A percentile compares a stretch with the other conserved stretches of the same genome.
These are phyloP conservation scores for Sugiyamaella americana DNA, from an alignment of 805 yeast species.

Conservation along the genomic window DNA sequence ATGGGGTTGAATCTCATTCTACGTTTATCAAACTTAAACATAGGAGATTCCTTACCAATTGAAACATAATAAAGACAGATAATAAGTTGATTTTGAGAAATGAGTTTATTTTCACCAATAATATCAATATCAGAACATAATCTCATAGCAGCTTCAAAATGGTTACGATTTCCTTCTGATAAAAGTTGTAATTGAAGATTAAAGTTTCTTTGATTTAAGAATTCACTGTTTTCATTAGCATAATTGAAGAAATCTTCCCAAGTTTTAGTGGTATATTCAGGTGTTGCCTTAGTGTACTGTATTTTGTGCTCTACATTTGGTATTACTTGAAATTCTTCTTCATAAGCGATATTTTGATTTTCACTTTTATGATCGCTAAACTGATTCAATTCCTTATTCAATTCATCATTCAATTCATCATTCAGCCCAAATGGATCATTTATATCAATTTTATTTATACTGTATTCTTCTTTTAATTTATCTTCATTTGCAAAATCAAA, in stretches of 20 bases:
- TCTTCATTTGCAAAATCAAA: too few species aligned
- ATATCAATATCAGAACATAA: background rate
- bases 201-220: background rate
- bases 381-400: too few species aligned
- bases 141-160: background rate
- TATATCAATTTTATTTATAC: too few species aligned
- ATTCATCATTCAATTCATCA: too few species aligned
- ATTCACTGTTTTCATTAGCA: background rate
- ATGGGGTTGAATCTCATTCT: constrained; percentile 4
- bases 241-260: background rate
- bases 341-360: too few species aligned
- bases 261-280: background rate
- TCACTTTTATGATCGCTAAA: too few species aligned
- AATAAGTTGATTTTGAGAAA: background rate
- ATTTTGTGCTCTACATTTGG: too few species aligned
- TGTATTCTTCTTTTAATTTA: too few species aligned
- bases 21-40: constrained; percentile 7
- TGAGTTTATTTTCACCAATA: background rate
- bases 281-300: too few species aligned
- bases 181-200: background rate
- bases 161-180: background rate
- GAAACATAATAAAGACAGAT: background rate
- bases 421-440: too few species aligned
- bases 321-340: too few species aligned
- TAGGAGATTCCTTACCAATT: constrained; percentile 9